A percentile compares a stretch with the other conserved stretches of the same genome.
Evolutionary conservation across 2,329 filamentous ascomycete genomes (phyloP).

Genomic region (Fusarium scirpi): DNA sequence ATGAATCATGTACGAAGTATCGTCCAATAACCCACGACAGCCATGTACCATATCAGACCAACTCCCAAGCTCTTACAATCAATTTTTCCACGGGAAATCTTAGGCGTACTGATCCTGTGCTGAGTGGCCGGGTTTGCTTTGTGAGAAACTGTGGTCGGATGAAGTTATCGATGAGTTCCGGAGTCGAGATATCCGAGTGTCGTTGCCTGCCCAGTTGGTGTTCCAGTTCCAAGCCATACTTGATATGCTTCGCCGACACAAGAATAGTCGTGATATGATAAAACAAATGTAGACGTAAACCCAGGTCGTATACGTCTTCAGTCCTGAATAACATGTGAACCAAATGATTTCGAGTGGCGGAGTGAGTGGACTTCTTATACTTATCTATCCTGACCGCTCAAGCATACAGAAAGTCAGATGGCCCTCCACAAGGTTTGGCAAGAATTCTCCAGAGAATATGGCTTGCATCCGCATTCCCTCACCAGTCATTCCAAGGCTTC

Average conservation of each 20-base stretch:
- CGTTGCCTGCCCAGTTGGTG: neutral
- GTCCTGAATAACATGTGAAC: neutral
- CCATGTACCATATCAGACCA: neutral
- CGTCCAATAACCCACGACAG: conserved; percentile 5
- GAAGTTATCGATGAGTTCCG: conserved; percentile 12
- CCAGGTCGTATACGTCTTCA: neutral
- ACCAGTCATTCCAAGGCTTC: conserved; percentile 35
- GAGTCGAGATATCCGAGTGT: neutral
- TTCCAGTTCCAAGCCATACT: neutral
- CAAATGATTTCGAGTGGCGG: neutral
- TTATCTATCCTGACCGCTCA: neutral
- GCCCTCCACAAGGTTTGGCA: conserved; percentile 35
- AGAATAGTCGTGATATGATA: neutral
- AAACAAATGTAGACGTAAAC: neutral
- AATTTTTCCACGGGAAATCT: neutral
- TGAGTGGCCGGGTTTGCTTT: neutral
- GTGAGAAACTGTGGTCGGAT: neutral
- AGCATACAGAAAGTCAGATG: conserved; percentile 24
- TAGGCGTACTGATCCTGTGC: neutral
- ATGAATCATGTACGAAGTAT: conserved; percentile 1
- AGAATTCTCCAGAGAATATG: conserved; percentile 40
- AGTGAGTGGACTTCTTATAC: conserved; percentile 31
- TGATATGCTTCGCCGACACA: neutral
- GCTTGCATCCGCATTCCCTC: conserved; percentile 42
- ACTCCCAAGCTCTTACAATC: conserved; percentile 23